phyloP scores from a whole-genome alignment of 345 rosid genomes.

The Corymbia maculata region DNA sequence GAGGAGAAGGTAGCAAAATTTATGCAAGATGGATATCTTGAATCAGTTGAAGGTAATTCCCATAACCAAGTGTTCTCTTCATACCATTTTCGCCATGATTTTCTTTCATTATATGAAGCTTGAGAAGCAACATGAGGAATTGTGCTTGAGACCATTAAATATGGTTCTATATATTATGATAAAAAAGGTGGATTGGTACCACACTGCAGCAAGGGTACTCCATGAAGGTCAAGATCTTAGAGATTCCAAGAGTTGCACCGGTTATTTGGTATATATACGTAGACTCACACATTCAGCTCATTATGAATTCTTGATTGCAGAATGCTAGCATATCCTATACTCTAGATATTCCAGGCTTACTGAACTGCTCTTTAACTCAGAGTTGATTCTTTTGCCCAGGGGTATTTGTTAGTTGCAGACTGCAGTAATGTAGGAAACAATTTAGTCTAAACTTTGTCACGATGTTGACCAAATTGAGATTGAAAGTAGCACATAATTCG shows the following conservation, averaged over 20 bases:
- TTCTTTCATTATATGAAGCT: neutral
- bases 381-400: neutral
- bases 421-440: neutral
- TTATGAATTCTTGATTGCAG: neutral
- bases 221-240: neutral
- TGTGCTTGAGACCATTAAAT: neutral
- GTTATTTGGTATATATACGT: neutral
- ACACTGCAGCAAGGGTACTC: neutral
- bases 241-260: neutral
- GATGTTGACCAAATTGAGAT: neutral
- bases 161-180: neutral
- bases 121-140: neutral
- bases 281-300: neutral
- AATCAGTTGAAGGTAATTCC: slow-evolving; percentile 42
- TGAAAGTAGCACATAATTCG: neutral
- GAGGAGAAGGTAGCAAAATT: slow-evolving; percentile 55
- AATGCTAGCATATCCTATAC: neutral
- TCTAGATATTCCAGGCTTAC: neutral
- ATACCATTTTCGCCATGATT: neutral
- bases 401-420: neutral
- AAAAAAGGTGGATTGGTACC: neutral
- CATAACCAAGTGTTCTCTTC: neutral
- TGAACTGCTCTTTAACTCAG: neutral
- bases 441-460: neutral
- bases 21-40: slow-evolving; percentile 63